Conservation (phyloP, 768 basidiomycete species). For the Mycena chlorophos region DNA sequence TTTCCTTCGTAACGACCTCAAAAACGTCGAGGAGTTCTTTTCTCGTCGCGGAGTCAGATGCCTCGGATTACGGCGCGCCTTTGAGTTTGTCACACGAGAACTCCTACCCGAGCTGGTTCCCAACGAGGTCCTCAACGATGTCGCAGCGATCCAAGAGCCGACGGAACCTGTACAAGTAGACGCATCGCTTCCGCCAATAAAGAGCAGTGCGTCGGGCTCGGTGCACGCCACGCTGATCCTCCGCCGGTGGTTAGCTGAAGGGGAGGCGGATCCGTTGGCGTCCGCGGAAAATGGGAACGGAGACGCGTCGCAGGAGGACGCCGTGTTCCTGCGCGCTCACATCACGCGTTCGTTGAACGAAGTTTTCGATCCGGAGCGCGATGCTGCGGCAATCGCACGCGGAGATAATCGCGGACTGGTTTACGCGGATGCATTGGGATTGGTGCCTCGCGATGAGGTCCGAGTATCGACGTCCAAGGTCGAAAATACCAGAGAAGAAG, state of each 20-base stretch:
- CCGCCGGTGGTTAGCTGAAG: conserved; percentile 20
- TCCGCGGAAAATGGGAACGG: conserved; percentile 9
- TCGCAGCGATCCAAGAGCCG: too few species aligned
- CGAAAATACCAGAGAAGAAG: conserved; percentile 25
- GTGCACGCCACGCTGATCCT: conserved; percentile 20
- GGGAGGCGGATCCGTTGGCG: conserved; percentile 13
- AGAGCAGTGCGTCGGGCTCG: not conserved
- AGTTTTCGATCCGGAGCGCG: conserved; percentile 92
- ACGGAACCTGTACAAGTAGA: not conserved
- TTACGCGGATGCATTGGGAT: conserved; percentile 83
- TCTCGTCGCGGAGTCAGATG: conserved; percentile 68
- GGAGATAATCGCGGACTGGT: conserved; percentile 78
- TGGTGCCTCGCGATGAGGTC: conserved; percentile 42
- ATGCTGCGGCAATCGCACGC: conserved; percentile 70
- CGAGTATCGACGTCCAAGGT: conserved; percentile 24
- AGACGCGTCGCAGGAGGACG: conserved; percentile 68
- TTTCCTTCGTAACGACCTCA: conserved; percentile 89
- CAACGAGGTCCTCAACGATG: conserved; percentile 30
- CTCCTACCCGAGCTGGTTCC: conserved; percentile 37
- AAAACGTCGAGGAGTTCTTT: conserved; percentile 94
- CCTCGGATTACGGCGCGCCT: conserved; percentile 78
- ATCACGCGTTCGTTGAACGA: conserved; percentile 92
- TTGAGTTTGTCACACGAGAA: conserved; percentile 83
- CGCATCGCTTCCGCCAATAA: not conserved
- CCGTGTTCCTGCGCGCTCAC: conserved; percentile 85